Evolutionary conservation across 306 rosid species (phyloP), one percentile per base, ranked within the genome.

Genomic region (Parietaria judaica): DNA sequence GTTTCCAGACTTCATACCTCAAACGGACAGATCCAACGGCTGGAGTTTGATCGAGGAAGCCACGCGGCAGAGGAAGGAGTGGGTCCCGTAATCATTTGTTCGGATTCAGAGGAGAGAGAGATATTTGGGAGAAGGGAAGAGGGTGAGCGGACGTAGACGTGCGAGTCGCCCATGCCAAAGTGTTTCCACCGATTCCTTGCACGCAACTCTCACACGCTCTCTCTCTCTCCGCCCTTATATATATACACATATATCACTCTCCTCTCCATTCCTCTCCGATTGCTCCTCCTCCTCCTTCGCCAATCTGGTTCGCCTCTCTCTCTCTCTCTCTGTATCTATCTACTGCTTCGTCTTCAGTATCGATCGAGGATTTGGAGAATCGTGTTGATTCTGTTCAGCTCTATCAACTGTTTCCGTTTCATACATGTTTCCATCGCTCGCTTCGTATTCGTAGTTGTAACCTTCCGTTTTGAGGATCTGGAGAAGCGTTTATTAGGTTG

Each of bases 201-300:
- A 91, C 95, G 96, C 98, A 79, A 80, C 72, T n/a, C 60, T 82
- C 89, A 73, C 96, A 76, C 83, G 79, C 81, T 60, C 71, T 48
- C 34, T 31, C 56, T 47, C 54, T 23, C 35, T 48, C 69, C 23
- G 12, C 56, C 0, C 17, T 55, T 37, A 43, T 72, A 38, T 70
- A 5, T 51, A 60, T 34, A 9, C 37, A 11, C 10, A 23, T 23
- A 23, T 23, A 23, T 23, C 31, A 23, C 31, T 23, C 9, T 41
- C 45, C 45, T 41, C 65, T 12, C 7, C n/a, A 59, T 59, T 37
- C 51, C 49, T 11, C 50, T n/a, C 50, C 17, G 3, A 17, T 46
- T 49, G 58, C 56, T 63, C 53, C 14, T 41, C 58, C 50, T 41
- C 58, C 50, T 16, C 38, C 11, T 1, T 31, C 10, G 0, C 50